phyloP scores from a whole-genome alignment of 176 grass and related monocot species.

The Triticum turgidum region DNA sequence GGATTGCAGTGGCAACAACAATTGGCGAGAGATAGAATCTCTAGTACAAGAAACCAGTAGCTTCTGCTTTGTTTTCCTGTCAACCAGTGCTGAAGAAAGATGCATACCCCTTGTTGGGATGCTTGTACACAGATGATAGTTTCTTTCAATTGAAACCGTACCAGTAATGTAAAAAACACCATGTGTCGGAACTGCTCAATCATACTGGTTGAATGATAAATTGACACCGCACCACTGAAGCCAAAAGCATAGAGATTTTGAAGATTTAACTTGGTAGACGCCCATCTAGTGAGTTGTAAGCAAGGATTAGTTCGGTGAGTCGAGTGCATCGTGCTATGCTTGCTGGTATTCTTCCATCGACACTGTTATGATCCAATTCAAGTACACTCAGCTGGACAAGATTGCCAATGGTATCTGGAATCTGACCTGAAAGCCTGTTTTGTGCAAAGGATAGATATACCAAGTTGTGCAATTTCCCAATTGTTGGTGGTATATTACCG shows the following conservation, averaged over 20 bases:
- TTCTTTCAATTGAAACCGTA: too few species aligned
- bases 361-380: not conserved
- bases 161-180: too few species aligned
- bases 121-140: too few species aligned
- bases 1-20: too few species aligned
- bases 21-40: too few species aligned
- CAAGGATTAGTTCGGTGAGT: conserved; percentile 10
- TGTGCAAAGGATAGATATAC: not conserved
- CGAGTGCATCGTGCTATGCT: conserved; percentile 4
- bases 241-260: conserved; percentile 12
- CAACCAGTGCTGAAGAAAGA: too few species aligned
- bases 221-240: too few species aligned
- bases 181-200: too few species aligned
- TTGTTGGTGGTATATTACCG: conserved; percentile 35
- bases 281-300: conserved; percentile 37
- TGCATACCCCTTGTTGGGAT: too few species aligned
- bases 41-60: too few species aligned
- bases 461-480: conserved; percentile 35
- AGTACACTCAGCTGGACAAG: conserved; percentile 36
- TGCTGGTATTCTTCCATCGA: conserved; percentile 32
- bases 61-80: too few species aligned
- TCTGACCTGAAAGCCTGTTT: conserved; percentile 36
- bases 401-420: conserved; percentile 25
- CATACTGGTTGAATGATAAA: too few species aligned
- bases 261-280: conserved; percentile 40